Base-by-base conservation (phyloP, 2,329 filamentous ascomycete species). In the Sclerotinia trifoliorum region DNA sequence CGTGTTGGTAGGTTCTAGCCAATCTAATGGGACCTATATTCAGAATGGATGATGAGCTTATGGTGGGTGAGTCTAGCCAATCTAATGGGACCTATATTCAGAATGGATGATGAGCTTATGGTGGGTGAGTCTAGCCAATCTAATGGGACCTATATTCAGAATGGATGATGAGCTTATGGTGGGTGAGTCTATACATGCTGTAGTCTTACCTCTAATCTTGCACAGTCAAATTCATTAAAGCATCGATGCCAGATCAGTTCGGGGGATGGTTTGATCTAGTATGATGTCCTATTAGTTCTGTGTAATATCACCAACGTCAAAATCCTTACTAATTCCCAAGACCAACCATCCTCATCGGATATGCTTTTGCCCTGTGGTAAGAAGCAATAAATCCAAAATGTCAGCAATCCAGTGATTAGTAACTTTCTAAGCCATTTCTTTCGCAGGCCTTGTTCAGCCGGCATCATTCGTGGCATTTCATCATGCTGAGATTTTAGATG, bases 1-100 rank as follows among this genome's bases (percentile, higher is more conserved):
- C 24, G 58, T n/a, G 44, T 73, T 69, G 13, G 71, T 70, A 21
- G 68, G 62, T 26, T 73, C 70, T 13, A 73, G 68, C 73, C 73
- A 75, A 44, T 75, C 73, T 7, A 75, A 13, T 24, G 54, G 54
- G 7, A 56, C 54, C 19, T 56, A 15, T 39, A 24, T 17, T 35
- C 5, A 21, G 24, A 26, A 44, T 8, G 17, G 15, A 46, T 32
- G 0, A 32, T 60, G 24, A 60, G 57, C 42, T 8, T n/a, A 19
- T 8, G 24, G 11, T n/a, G 8, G 2, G 21, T 4, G 6, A 15
- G 10, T 32, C 26, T 5, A 48, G n/a, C n/a, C n/a, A n/a, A 44
- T 75, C 73, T 7, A 75, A 13, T 24, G 54, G 54, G 7, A 56
- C 54, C 19, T 56, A 15, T 39, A 24, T 17, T 35, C 5, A 21